These are phyloP conservation scores for Colletotrichum sp. DNA, from an alignment of 2,329 filamentous ascomycete genomes.

Conservation along the genomic window DNA sequence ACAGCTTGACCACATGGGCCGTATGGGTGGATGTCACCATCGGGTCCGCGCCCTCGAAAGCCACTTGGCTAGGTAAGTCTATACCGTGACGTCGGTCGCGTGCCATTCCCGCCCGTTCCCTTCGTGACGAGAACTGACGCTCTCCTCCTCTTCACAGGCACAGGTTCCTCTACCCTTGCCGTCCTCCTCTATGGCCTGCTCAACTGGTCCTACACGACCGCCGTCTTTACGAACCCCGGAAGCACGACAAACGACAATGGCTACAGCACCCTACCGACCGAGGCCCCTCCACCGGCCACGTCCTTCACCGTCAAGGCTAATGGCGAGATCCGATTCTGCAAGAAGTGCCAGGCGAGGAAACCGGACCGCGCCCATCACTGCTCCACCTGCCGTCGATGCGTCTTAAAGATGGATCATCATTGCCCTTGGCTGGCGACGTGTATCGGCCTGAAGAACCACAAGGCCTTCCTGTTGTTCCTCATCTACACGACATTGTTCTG, in stretches of 20 bases:
- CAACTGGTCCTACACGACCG: slow-evolving; percentile 88
- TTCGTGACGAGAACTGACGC: slow-evolving; percentile 21
- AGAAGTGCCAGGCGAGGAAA: slow-evolving; percentile 95
- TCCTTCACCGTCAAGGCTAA: slow-evolving; percentile 93
- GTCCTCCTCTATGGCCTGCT: slow-evolving; percentile 77
- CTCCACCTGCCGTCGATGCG: slow-evolving; percentile 90
- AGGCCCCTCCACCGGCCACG: slow-evolving; percentile 64
- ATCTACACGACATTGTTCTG: slow-evolving; percentile 89
- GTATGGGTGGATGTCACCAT: slow-evolving; percentile 85
- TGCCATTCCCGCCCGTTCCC: slow-evolving; percentile 7
- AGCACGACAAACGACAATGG: slow-evolving; percentile 67
- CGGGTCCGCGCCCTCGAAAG: slow-evolving; percentile 60
- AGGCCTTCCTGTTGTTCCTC: slow-evolving; percentile 91
- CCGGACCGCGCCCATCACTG: slow-evolving; percentile 97
- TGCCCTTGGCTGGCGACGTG: slow-evolving; percentile 98
- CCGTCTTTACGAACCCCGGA: slow-evolving; percentile 92
- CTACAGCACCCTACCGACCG: slow-evolving; percentile 84
- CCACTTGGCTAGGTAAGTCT: slow-evolving; percentile 61
- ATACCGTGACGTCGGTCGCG: neutral
- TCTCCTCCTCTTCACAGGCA: slow-evolving; percentile 44
- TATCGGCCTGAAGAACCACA: slow-evolving; percentile 93
- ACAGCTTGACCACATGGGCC: slow-evolving; percentile 90
- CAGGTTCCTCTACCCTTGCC: slow-evolving; percentile 64
- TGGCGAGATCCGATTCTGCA: slow-evolving; percentile 88
- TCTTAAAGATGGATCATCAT: slow-evolving; percentile 99